Base-by-base conservation (phyloP, 2,329 filamentous ascomycete genomes). In the Exophiala phaeomuriformis region DNA sequence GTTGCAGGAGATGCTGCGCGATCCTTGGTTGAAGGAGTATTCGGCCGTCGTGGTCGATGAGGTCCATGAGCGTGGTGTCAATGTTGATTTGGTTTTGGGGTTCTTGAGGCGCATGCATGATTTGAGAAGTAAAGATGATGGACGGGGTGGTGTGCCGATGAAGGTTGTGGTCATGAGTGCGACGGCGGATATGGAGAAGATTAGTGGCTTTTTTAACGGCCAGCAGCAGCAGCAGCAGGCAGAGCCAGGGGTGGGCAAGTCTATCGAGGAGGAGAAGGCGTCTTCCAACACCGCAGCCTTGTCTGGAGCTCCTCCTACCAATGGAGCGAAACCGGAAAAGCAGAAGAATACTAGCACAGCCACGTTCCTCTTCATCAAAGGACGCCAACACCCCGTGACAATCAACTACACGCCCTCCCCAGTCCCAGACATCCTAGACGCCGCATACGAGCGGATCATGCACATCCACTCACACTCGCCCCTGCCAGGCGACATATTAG, bases 121-220 rank as follows among this genome's bases (percentile, higher is more conserved):
- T 29, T 40, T 51, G 6, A 43, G 45, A 12, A 39, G 43, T 19
- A 36, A 44, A 28, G 35, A 55, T 12, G 61, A 60, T 9, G 83
- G 83, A 4, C 81, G 86, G 3, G 83, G 84, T 5, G 86, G 86
- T 3, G 73, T 85, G 31, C 84, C 86, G 1, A 73, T 98, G 52
- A 97, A 95, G 68, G 83, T 97, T 2, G 81, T 95, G 33, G 81
- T 97, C 66, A 98, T 98, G 93, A 96, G 90, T 77, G 93, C 93
- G 47, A 98, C 93, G 4, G 88, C 90, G 36, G 88, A 97, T 68
- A 83, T 95, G 53, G 84, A 91, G 56, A 82, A 79, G 52, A 82
- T 97, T 32, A 77, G 81, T 41, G 73, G 75, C 0, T 97, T 95
- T 68, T 96, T 97, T 60, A 71, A 65, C 31, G 7, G 56, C 52